Base-by-base conservation (phyloP, 805 yeast genomes). In the Starmerella vitae region DNA sequence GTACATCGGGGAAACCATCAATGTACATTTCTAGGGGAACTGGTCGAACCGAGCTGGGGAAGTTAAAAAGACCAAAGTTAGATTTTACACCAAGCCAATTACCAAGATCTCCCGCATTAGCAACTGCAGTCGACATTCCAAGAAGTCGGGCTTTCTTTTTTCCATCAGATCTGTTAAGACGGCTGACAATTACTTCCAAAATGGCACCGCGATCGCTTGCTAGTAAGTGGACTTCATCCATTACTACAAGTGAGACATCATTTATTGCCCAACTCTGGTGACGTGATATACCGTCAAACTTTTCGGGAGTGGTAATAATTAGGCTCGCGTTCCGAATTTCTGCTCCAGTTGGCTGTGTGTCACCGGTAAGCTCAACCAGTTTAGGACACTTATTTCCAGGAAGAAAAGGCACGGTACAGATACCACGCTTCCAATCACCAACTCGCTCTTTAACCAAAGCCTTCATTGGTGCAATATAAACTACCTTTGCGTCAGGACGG, bases 171-270 rank as follows among this genome's bases (percentile, higher is more conserved):
- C 73, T 76, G 55, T 79, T 80, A 84, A 81, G 74, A 53, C 93
- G 72, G 62, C 84, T 76, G n/a, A 81, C 93, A 64, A 82, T 80
- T 76, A 81, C 81, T 56, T 81, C 93, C 54, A 81, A 64, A 59
- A 80, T 80, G 3, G 93, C 88, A 41, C 93, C 93, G 54, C 93
- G 70, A 51, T 80, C 93, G 58, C 85, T 75, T 3, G 91, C 93
- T 43, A 81, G 68, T 46, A 81, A 62, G 61, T 81, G 93, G 41
- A 80, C 78, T 58, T 81, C 93, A 61, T 80, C 93, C 88, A 81
- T 79, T 33, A 81, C 77, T 3, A 81, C 78, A 43, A 82, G 63
- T 1, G 85, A 75, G 1, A 81, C 73, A 37, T 75, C 70, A 53
- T 78, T 83, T 18, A 80, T 85, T 52, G 78, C 81, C 93, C 93